phyloP scores from a whole-genome alignment of 2,329 filamentous ascomycete genomes.

The Talaromyces albobiverticillius region DNA sequence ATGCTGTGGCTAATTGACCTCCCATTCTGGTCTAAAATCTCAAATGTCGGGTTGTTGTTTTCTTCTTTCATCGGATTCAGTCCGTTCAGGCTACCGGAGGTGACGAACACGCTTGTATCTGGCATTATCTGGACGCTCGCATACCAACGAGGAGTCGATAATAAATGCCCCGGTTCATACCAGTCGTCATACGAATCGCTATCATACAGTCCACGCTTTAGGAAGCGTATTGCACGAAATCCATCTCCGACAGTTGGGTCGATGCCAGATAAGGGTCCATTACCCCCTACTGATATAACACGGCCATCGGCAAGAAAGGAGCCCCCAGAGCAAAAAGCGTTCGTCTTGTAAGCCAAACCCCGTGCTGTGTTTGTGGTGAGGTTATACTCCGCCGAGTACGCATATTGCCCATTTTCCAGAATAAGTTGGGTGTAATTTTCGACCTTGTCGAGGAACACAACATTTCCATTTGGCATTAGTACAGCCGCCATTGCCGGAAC shows the following conservation, averaged over 20 bases:
- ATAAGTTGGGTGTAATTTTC: conserved; percentile 60
- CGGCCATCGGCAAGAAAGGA: conserved; percentile 57
- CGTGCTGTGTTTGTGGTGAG: conserved; percentile 47
- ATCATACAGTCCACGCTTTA: conserved; percentile 45
- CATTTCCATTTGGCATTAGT: conserved; percentile 57
- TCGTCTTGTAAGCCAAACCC: conserved; percentile 54
- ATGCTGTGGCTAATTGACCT: conserved; percentile 47
- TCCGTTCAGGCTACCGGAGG: conserved; percentile 59
- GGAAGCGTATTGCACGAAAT: conserved; percentile 56
- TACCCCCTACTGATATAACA: conserved; percentile 56
- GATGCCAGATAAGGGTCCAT: conserved; percentile 53
- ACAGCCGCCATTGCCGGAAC: conserved; percentile 64
- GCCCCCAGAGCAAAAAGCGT: conserved; percentile 61
- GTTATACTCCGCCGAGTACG: conserved; percentile 61
- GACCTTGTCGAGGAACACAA: conserved; percentile 62
- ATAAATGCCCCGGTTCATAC: conserved; percentile 55
- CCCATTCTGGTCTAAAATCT: conserved; percentile 53
- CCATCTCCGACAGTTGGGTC: conserved; percentile 60
- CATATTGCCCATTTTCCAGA: conserved; percentile 53
- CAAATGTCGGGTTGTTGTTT: conserved; percentile 65
- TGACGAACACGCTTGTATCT: conserved; percentile 58
- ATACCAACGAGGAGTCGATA: conserved; percentile 59
- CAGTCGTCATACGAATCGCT: conserved; percentile 49
- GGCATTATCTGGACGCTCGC: conserved; percentile 58
- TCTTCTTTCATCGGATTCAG: conserved; percentile 51